phyloP scores from a whole-genome alignment of 805 yeast species.

The Zygosaccharomyces pseudorouxii region DNA sequence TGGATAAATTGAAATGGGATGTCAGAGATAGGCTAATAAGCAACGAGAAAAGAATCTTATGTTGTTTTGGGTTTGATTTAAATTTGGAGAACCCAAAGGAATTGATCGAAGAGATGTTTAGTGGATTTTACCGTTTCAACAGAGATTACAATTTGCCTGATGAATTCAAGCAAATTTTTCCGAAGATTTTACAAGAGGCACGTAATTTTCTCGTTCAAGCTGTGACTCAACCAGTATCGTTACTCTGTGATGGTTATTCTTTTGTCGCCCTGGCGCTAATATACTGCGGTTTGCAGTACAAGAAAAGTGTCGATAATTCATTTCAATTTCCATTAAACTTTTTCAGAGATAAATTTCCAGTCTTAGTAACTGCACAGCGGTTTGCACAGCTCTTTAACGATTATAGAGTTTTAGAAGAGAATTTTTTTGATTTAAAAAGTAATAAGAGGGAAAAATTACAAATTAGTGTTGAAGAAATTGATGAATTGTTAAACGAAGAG shows the following conservation, averaged over 20 bases:
- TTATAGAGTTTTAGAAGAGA: slow-evolving; percentile 32
- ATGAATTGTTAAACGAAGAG: slow-evolving; percentile 25
- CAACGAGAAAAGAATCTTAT: slow-evolving; percentile 31
- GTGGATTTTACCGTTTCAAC: slow-evolving; percentile 30
- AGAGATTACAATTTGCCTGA: slow-evolving; percentile 30
- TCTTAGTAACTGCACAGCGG: slow-evolving; percentile 18
- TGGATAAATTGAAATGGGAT: slow-evolving; percentile 37
- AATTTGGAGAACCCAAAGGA: slow-evolving; percentile 35
- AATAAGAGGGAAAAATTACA: slow-evolving; percentile 32
- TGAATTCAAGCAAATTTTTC: slow-evolving; percentile 28
- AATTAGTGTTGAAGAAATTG: slow-evolving; percentile 24
- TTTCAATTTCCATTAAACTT: slow-evolving; percentile 33
- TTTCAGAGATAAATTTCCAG: slow-evolving; percentile 29
- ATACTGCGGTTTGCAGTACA: slow-evolving; percentile 32
- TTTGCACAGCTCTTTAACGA: slow-evolving; percentile 28
- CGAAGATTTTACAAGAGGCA: slow-evolving; percentile 32
- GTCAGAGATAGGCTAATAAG: slow-evolving; percentile 33
- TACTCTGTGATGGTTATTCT: slow-evolving; percentile 33
- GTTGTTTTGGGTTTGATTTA: slow-evolving; percentile 34
- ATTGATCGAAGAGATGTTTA: slow-evolving; percentile 34
- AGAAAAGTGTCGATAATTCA: slow-evolving; percentile 21
- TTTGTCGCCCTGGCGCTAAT: slow-evolving; percentile 30
- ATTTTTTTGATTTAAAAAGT: slow-evolving; percentile 34
- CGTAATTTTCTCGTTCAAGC: slow-evolving; percentile 35
- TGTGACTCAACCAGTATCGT: slow-evolving; percentile 35